phyloP scores from a whole-genome alignment of 2,329 filamentous ascomycete genomes.

The Thielaviopsis punctulata region DNA sequence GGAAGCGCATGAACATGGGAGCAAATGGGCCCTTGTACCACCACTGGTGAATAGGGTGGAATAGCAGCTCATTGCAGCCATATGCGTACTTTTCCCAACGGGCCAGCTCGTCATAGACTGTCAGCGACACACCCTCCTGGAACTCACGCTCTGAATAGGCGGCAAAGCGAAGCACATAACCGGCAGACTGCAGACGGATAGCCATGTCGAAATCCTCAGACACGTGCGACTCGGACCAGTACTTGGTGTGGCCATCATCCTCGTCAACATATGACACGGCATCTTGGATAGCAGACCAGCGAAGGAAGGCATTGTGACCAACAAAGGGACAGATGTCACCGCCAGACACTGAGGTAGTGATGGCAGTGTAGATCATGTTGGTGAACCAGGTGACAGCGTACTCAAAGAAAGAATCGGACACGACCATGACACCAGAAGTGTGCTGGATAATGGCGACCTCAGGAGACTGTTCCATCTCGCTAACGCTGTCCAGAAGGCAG shows the following conservation, averaged over 20 bases:
- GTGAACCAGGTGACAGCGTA: slow-evolving; percentile 62
- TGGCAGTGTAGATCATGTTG: slow-evolving; percentile 58
- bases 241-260: slow-evolving; percentile 44
- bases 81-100: slow-evolving; percentile 62
- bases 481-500: slow-evolving; percentile 50
- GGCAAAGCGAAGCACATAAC: slow-evolving; percentile 51
- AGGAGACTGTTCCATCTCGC: slow-evolving; percentile 52
- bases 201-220: slow-evolving; percentile 67
- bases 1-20: slow-evolving; percentile 41
- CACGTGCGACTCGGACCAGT: slow-evolving; percentile 60
- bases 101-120: slow-evolving; percentile 54
- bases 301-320: slow-evolving; percentile 59
- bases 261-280: slow-evolving; percentile 22
- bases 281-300: slow-evolving; percentile 36
- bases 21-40: slow-evolving; percentile 45
- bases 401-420: slow-evolving; percentile 56
- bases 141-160: slow-evolving; percentile 54
- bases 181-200: slow-evolving; percentile 50
- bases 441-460: slow-evolving; percentile 58
- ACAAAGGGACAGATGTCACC: slow-evolving; percentile 62
- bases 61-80: slow-evolving; percentile 53
- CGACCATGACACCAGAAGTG: slow-evolving; percentile 60
- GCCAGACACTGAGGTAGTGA: slow-evolving; percentile 50
- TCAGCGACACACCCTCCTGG: slow-evolving; percentile 56
- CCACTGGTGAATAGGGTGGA: slow-evolving; percentile 50